Evolutionary conservation across 495 filamentous ascomycete genomes (phyloP).

Genomic region (Aspergillus heteromorphus): DNA sequence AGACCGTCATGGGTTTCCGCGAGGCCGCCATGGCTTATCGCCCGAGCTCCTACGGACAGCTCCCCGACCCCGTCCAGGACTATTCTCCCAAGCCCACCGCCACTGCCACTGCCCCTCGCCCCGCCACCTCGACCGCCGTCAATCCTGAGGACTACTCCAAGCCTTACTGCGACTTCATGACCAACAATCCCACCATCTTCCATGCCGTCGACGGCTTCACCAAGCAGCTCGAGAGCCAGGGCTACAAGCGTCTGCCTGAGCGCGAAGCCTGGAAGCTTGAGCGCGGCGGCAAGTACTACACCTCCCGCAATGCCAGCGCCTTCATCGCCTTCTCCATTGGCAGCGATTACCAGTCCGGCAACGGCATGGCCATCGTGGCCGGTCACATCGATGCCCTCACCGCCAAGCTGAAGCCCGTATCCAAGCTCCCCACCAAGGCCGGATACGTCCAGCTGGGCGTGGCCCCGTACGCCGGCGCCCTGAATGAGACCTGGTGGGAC

Average conservation of each 20-base stretch:
- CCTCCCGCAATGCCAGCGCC: constrained; percentile 78
- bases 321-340: constrained; percentile 86
- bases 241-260: constrained; percentile 74
- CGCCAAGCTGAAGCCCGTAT: constrained; percentile 82
- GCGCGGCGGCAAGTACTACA: constrained; percentile 82
- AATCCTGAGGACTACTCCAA: constrained; percentile 62
- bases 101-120: constrained; percentile 13
- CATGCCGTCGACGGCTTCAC: constrained; percentile 77
- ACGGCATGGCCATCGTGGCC: constrained; percentile 74
- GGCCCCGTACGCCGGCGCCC: constrained; percentile 82
- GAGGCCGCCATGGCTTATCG: constrained; percentile 22
- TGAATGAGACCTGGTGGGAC: constrained; percentile 92
- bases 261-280: constrained; percentile 76
- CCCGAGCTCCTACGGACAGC: constrained; percentile 7
- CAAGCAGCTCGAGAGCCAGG: constrained; percentile 60
- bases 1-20: constrained; percentile 10
- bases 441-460: constrained; percentile 89
- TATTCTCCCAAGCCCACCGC: not conserved
- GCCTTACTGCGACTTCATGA: constrained; percentile 85
- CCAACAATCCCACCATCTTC: constrained; percentile 85
- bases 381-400: constrained; percentile 92
- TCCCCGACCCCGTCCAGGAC: constrained; percentile 14
- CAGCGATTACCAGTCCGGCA: constrained; percentile 74
- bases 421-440: constrained; percentile 69
- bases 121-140: constrained; percentile 16